Percentiles rank a stretch among this genome's conserved stretches.
Conservation (phyloP, 129 eudicot species). For the Saussurea involucrata region DNA sequence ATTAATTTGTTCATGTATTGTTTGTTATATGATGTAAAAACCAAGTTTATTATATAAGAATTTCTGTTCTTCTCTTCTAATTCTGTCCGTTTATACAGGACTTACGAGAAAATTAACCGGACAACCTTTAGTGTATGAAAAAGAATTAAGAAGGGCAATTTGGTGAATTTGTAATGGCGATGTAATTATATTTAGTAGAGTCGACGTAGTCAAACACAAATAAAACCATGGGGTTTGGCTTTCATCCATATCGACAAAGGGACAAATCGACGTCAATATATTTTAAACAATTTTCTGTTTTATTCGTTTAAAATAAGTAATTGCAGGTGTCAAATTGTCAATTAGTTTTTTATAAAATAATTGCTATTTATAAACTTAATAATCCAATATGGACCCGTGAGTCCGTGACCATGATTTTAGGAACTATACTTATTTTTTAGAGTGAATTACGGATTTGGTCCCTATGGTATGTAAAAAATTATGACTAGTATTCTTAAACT, state of each 20-base stretch:
- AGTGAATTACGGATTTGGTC: too few relatives aligned
- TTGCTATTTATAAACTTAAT: neutral
- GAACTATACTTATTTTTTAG: neutral
- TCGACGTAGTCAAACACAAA: conserved; percentile 12
- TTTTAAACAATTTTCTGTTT: neutral
- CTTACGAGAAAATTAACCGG: too few relatives aligned
- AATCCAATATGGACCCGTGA: conserved; percentile 17
- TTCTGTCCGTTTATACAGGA: too few relatives aligned
- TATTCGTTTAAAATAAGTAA: neutral
- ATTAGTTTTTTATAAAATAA: neutral
- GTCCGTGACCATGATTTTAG: conserved; percentile 24
- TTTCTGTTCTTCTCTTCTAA: too few relatives aligned
- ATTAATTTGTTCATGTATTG: too few relatives aligned
- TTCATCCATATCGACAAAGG: conserved; percentile 4
- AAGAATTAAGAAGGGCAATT: neutral
- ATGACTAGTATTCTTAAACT: too few relatives aligned
- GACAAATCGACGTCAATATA: conserved; percentile 15
- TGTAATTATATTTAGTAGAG: neutral
- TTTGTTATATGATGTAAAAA: too few relatives aligned
- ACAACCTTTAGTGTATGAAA: too few relatives aligned
- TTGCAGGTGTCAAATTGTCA: conserved; percentile 3
- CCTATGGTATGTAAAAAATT: too few relatives aligned
- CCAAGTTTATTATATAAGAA: too few relatives aligned
- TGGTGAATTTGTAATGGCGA: neutral
- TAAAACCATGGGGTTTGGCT: conserved; percentile 19